Conservation (phyloP, 2,329 filamentous ascomycete species). For the Arthrobotrys sphaeroides region DNA sequence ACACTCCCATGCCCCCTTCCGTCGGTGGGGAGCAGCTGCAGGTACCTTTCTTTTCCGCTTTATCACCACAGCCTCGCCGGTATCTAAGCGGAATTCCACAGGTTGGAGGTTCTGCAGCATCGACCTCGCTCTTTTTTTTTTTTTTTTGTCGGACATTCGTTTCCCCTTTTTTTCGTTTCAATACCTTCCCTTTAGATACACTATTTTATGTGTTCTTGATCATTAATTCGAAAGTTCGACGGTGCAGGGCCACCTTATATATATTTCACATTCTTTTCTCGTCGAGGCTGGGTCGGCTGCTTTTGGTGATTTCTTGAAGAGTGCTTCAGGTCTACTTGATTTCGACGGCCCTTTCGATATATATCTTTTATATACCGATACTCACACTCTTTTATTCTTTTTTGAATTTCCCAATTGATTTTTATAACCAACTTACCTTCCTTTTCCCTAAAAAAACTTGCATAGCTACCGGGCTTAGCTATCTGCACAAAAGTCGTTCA, state of each 20-base stretch:
- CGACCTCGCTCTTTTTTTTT: background rate
- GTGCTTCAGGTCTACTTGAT: background rate
- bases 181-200: background rate
- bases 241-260: slow-evolving; percentile 13
- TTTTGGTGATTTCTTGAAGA: slow-evolving; percentile 17
- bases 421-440: background rate
- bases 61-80: slow-evolving; percentile 22
- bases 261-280: slow-evolving; percentile 6
- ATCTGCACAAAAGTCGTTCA: background rate
- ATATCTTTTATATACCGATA: slow-evolving; percentile 16
- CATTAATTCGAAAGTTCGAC: slow-evolving; percentile 2
- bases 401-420: background rate
- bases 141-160: background rate
- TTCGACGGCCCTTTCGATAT: slow-evolving; percentile 12
- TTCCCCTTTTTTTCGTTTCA: slow-evolving; percentile 15
- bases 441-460: slow-evolving; percentile 1
- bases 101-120: background rate
- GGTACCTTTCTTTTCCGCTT: slow-evolving; percentile 12
- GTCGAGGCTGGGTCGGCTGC: background rate
- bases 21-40: background rate
- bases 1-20: slow-evolving; percentile 13
- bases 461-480: slow-evolving; percentile 3
- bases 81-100: slow-evolving; percentile 22
- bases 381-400: background rate
- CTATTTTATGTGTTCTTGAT: slow-evolving; percentile 1